Evolutionary conservation across 1,284 basidiomycete species (phyloP), one percentile per base, ranked within the genome.

Genomic region (Pyrrhoderma noxium): DNA sequence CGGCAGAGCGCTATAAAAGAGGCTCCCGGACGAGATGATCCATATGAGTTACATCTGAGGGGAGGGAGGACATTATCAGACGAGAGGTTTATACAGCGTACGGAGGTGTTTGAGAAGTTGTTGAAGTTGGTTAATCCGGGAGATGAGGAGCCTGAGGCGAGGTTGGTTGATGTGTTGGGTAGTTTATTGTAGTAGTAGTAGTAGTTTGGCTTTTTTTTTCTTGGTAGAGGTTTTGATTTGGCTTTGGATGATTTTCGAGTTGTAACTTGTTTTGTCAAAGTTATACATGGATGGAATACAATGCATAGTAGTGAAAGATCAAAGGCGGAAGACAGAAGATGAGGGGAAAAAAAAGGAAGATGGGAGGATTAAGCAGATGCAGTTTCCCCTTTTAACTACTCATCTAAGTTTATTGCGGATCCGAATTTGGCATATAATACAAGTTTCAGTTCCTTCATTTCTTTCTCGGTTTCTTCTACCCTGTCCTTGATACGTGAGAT

Each of bases 391-490:
- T 4, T 16, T 40, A 7, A 7, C 14, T 61, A 83, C 61, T 85
- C 84, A 65, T 94, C 91, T 49, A 94, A 76, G 66, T 94, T 97
- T 70, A 97, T 97, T 51, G 93, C 89, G 49, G 78, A 82, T 27
- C 93, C 93, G 63, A 97, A 96, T 69, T 93, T 94, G 37, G 89
- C 89, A 64, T 96, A 96, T 60, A 98, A 66, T 3, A 76, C 66
- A 23, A 92, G 82, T 67, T 99, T 98, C 48, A 98, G 77, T 55
- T 82, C 78, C 62, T 90, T 88, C 95, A 98, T 98, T 58, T 85
- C 77, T 37, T 71, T 76, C 61, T 93, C 86, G 63, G 88, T 93
- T 35, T 84, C 78, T 37, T 85, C 80, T 19, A 82, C 79, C 45
- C 76, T 75, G 1, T 62, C 64, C 19, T 79, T 69, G 16, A 93